A percentile compares a stretch with the other conserved stretches of the same genome.
Conservation (phyloP, 768 basidiomycete species). For the Steccherinum ochraceum region DNA sequence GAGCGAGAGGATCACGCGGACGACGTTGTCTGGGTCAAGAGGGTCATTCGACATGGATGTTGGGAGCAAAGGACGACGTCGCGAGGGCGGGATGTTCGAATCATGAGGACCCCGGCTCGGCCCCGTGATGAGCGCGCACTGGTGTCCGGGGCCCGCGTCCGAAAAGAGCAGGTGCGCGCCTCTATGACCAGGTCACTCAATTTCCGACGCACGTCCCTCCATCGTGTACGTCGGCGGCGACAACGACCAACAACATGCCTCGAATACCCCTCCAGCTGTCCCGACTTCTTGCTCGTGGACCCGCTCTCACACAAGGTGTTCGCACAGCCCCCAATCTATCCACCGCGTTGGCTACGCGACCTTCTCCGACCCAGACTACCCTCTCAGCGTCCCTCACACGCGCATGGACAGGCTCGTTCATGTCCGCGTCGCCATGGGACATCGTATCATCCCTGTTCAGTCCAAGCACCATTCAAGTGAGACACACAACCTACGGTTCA, state of each 20-base stretch:
- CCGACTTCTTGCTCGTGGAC: slow-evolving; percentile 16
- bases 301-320: slow-evolving; percentile 1
- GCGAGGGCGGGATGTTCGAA: background rate
- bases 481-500: slow-evolving; percentile 68
- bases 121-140: background rate
- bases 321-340: background rate
- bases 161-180: background rate
- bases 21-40: background rate
- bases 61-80: background rate
- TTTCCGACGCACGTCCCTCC: too few relatives aligned
- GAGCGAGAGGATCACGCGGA: background rate
- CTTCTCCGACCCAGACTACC: slow-evolving; percentile 4
- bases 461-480: slow-evolving; percentile 43
- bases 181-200: too few relatives aligned
- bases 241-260: slow-evolving; percentile 13
- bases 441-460: slow-evolving; percentile 28
- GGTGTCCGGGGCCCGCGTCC: background rate
- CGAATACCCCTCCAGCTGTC: slow-evolving; percentile 20
- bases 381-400: background rate
- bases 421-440: slow-evolving; percentile 2
- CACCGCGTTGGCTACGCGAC: background rate
- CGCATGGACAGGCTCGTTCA: background rate
- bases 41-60: background rate
- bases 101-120: background rate
- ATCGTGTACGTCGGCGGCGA: background rate